A percentile compares a stretch with the other conserved stretches of the same genome.
Conservation (phyloP, 1,284 basidiomycete genomes). For the Rhodotorula sp. region DNA sequence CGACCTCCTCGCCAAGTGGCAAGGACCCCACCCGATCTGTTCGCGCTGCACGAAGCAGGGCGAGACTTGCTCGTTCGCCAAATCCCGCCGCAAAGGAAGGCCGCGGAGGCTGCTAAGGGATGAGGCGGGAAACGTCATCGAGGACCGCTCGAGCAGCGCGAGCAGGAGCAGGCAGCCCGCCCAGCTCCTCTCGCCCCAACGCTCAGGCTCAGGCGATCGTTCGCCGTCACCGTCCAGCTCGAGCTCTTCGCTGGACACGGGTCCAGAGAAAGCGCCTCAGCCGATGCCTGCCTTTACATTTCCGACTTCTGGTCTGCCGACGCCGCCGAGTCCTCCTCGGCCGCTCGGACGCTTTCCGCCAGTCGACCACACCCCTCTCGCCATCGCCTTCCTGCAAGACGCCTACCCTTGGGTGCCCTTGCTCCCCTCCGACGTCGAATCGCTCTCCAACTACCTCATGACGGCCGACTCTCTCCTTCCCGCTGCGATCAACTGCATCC, state of each 20-base stretch:
- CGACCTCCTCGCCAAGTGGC: background rate
- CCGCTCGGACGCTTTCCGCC: background rate
- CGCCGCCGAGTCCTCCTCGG: background rate
- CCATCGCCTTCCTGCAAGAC: slow-evolving; percentile 4
- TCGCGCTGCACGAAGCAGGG: background rate
- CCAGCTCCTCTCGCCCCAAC: no score
- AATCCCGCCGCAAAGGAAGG: slow-evolving; percentile 7
- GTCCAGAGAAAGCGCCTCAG: no score
- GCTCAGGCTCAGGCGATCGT: no score
- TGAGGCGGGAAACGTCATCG: no score
- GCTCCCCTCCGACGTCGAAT: background rate
- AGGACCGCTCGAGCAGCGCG: background rate
- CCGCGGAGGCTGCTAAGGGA: slow-evolving; percentile 1
- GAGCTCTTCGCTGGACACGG: no score
- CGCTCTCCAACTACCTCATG: background rate
- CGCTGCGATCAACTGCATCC: slow-evolving; percentile 2
- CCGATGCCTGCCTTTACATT: no score
- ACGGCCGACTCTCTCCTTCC: background rate
- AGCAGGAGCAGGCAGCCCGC: background rate
- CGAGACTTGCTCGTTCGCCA: slow-evolving; percentile 2
- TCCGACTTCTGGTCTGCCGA: no score
- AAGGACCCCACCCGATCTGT: background rate
- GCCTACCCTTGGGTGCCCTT: slow-evolving; percentile 14
- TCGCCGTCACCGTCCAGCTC: no score
- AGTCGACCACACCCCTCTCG: background rate